Evolutionary conservation across 2,329 filamentous ascomycete species (phyloP).

Genomic region (Cordyceps militaris): DNA sequence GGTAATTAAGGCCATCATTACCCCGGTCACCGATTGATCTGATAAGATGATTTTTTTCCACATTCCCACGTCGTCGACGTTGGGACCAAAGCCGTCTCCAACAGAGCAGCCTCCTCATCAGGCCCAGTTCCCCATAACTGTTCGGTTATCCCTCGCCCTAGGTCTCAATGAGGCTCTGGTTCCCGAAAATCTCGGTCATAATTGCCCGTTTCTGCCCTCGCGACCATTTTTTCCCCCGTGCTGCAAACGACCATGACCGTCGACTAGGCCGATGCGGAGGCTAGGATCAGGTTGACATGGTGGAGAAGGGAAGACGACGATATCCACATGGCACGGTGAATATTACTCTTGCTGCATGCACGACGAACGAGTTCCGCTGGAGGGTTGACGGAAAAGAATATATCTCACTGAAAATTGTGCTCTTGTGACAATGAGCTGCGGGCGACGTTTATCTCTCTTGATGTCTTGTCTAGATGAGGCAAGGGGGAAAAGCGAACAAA

Average conservation of each 20-base stretch:
- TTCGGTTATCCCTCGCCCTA: neutral
- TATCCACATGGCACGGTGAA: conserved; percentile 1
- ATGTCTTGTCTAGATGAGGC: too few species aligned
- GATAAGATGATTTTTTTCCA: conserved; percentile 7
- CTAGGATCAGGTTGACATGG: neutral
- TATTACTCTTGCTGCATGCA: conserved; percentile 11
- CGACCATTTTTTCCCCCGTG: neutral
- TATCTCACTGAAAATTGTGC: neutral
- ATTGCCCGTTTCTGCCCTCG: neutral
- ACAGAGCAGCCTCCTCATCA: neutral
- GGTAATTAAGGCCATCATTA: neutral
- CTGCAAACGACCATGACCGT: neutral
- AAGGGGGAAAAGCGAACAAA: too few species aligned
- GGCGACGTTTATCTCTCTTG: too few species aligned
- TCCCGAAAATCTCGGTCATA: neutral
- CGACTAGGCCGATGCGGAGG: neutral
- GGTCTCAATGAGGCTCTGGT: conserved; percentile 1
- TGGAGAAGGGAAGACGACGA: neutral
- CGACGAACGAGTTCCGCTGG: neutral
- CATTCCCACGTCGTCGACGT: neutral
- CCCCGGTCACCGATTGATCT: conserved; percentile 8
- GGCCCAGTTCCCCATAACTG: neutral
- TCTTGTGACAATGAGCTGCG: too few species aligned
- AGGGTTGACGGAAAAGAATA: neutral
- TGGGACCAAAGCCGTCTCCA: neutral